Evolutionary conservation across 108 stramenopile species (phyloP).

Genomic region (Craspedostauros australis): DNA sequence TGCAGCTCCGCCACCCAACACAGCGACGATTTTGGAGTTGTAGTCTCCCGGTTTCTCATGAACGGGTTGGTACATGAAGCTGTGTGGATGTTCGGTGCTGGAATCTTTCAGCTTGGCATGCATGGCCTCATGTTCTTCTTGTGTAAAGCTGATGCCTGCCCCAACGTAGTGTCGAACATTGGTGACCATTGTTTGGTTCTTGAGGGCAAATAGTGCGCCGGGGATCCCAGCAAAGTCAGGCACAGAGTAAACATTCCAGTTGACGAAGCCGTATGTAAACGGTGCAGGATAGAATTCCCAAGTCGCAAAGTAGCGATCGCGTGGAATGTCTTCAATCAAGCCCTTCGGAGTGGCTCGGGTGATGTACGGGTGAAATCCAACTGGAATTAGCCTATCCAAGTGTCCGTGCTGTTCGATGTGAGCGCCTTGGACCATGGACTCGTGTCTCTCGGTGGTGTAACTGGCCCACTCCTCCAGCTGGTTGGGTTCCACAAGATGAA

Average conservation of each 20-base stretch:
- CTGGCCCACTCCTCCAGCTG: no score
- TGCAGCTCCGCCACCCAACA: neutral
- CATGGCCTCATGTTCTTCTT: conserved; percentile 3
- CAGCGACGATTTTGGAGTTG: neutral
- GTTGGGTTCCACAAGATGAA: no score
- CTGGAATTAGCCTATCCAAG: neutral
- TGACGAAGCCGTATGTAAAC: neutral
- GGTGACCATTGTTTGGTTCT: neutral
- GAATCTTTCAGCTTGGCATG: neutral
- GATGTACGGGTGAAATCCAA: neutral
- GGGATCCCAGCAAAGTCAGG: conserved; percentile 1
- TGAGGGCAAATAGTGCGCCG: neutral
- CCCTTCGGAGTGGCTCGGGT: neutral
- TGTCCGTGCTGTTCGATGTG: conserved; percentile 6
- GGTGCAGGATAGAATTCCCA: conserved; percentile 3
- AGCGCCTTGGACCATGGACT: neutral
- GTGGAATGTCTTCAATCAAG: neutral
- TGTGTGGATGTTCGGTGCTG: neutral
- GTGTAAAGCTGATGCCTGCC: neutral
- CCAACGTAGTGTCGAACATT: neutral
- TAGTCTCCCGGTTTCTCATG: neutral
- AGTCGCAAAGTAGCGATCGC: neutral
- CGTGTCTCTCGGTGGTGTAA: no score
- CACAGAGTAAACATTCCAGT: conserved; percentile 12
- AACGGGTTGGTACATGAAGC: neutral